Evolutionary conservation across 495 filamentous ascomycete genomes (phyloP).

Genomic region (Penicillium coffeae): DNA sequence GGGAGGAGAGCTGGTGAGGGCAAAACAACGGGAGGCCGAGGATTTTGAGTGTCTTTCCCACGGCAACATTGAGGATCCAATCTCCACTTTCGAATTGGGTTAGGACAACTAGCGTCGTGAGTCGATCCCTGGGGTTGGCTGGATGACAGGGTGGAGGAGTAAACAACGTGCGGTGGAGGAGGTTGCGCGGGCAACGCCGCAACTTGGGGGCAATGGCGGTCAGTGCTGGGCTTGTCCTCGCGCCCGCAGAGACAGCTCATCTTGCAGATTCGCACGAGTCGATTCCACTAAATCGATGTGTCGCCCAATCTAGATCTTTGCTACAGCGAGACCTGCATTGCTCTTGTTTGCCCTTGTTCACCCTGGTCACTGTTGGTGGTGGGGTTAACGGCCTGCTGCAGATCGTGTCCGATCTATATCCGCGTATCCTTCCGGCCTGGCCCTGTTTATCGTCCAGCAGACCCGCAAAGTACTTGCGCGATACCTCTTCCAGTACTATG

Average conservation of each 20-base stretch:
- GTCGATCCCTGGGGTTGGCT: slow-evolving; percentile 28
- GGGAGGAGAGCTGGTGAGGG: slow-evolving; percentile 11
- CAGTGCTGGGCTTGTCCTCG: slow-evolving; percentile 8
- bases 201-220: slow-evolving; percentile 16
- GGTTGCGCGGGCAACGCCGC: slow-evolving; percentile 41
- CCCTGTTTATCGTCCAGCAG: too few relatives aligned
- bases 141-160: slow-evolving; percentile 23
- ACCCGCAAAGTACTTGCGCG: too few relatives aligned
- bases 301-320: neutral
- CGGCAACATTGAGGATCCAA: slow-evolving; percentile 30
- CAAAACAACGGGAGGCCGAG: slow-evolving; percentile 26
- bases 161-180: slow-evolving; percentile 35
- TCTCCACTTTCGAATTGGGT: slow-evolving; percentile 19
- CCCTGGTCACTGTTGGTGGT: neutral
- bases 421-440: neutral
- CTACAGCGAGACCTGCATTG: neutral
- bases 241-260: slow-evolving; percentile 5
- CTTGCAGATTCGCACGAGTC: slow-evolving; percentile 2
- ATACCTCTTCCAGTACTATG: too few relatives aligned
- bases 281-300: too few relatives aligned
- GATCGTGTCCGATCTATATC: neutral
- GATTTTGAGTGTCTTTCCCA: slow-evolving; percentile 32
- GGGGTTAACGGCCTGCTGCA: neutral
- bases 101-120: slow-evolving; percentile 20
- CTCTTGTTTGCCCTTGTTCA: neutral